These are phyloP conservation scores for Apiospora arundinis DNA, from an alignment of 2,329 filamentous ascomycete species.

Conservation along the genomic window DNA sequence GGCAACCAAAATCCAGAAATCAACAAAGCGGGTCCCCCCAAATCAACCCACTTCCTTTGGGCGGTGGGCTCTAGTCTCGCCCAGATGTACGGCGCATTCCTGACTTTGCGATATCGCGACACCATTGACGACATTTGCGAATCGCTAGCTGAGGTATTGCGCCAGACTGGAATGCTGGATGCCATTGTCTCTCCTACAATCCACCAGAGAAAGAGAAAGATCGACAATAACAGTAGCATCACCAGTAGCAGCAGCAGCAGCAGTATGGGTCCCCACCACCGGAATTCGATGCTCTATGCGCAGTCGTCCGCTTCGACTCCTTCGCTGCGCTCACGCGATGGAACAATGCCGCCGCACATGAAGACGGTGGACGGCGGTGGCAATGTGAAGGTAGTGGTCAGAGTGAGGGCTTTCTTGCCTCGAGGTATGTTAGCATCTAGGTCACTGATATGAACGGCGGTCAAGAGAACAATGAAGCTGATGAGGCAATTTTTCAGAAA, in stretches of 20 bases:
- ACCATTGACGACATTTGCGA: constrained; percentile 30
- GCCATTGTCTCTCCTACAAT: neutral
- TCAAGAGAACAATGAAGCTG: neutral
- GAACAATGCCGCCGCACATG: constrained; percentile 62
- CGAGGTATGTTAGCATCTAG: constrained; percentile 62
- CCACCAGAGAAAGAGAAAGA: neutral
- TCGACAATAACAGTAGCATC: neutral
- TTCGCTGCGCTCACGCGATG: constrained; percentile 76
- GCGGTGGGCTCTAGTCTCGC: neutral
- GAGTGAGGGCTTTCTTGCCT: constrained; percentile 79
- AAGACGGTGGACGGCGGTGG: constrained; percentile 69
- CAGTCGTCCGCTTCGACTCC: constrained; percentile 78
- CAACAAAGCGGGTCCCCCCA: constrained; percentile 5
- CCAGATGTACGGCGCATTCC: constrained; percentile 32
- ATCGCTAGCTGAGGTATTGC: constrained; percentile 17
- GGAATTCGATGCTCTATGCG: neutral
- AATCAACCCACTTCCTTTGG: constrained; percentile 13
- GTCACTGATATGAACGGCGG: constrained; percentile 14
- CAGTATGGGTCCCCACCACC: constrained; percentile 12
- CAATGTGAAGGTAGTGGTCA: constrained; percentile 83
- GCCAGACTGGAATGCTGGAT: constrained; percentile 18
- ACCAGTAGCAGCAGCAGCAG: neutral
- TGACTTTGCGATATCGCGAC: constrained; percentile 34
- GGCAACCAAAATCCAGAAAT: constrained; percentile 14
- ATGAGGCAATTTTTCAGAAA: constrained; percentile 62